phyloP scores from a whole-genome alignment of 768 basidiomycete species.

The Leccinum truebloodii region DNA sequence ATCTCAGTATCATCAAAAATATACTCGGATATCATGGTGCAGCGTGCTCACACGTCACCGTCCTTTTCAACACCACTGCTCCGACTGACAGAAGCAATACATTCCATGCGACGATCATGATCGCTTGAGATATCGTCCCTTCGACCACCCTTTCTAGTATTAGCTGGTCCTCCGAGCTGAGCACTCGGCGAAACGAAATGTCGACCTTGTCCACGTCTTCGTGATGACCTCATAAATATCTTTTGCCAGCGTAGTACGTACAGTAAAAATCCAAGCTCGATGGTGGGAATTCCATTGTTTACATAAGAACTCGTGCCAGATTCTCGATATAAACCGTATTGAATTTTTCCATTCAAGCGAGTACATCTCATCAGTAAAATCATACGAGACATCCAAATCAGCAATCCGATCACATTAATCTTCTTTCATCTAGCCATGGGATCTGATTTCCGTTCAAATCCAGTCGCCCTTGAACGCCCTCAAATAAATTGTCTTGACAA shows the following conservation, averaged over 20 bases:
- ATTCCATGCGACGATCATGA: slow-evolving; percentile 49
- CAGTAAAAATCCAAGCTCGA: background rate
- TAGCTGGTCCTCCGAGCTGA: background rate
- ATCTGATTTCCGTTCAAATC: slow-evolving; percentile 19
- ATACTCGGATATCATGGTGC: background rate
- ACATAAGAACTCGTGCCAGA: background rate
- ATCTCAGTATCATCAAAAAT: slow-evolving; percentile 36
- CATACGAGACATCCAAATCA: background rate
- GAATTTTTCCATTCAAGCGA: background rate
- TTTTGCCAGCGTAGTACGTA: background rate
- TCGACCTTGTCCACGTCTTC: slow-evolving; percentile 12
- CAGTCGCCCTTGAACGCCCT: slow-evolving; percentile 32
- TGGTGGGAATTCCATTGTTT: background rate
- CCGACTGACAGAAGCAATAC: slow-evolving; percentile 71
- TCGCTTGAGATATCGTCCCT: slow-evolving; percentile 5
- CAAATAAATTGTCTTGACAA: slow-evolving; percentile 31
- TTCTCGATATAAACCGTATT: too few relatives aligned
- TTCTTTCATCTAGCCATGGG: background rate
- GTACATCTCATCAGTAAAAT: background rate
- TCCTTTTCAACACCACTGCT: slow-evolving; percentile 75
- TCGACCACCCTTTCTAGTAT: slow-evolving; percentile 2
- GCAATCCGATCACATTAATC: background rate
- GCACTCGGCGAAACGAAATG: slow-evolving; percentile 2
- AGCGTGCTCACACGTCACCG: slow-evolving; percentile 67
- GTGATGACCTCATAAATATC: slow-evolving; percentile 17